These are phyloP conservation scores for Pseudocercospora musae DNA, from an alignment of 2,329 filamentous ascomycete genomes.

Conservation along the genomic window DNA sequence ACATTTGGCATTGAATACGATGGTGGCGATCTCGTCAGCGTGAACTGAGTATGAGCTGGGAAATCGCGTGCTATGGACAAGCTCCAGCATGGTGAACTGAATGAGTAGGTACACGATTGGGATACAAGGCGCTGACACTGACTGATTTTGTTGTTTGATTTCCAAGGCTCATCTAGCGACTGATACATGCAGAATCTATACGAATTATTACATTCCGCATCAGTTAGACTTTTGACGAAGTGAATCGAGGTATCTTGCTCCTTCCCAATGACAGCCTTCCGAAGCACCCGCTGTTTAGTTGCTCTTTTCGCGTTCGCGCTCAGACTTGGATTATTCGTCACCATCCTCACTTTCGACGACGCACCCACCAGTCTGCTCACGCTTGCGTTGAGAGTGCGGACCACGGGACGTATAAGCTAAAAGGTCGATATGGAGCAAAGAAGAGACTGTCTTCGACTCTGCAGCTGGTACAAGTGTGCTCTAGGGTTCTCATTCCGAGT, in stretches of 20 bases:
- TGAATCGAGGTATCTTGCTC: not conserved
- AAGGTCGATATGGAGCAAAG: too few relatives aligned
- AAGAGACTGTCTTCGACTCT: too few relatives aligned
- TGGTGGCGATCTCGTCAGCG: slow-evolving; percentile 29
- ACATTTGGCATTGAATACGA: slow-evolving; percentile 38
- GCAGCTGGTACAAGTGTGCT: not conserved
- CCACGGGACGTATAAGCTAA: too few relatives aligned
- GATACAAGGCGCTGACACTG: not conserved
- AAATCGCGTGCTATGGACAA: not conserved
- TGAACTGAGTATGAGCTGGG: slow-evolving; percentile 6
- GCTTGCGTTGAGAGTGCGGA: too few relatives aligned
- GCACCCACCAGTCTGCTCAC: too few relatives aligned
- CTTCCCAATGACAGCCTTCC: too few relatives aligned
- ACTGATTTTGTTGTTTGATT: not conserved
- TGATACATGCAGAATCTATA: not conserved
- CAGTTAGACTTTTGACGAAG: not conserved
- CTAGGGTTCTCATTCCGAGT: not conserved
- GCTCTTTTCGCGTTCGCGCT: not conserved
- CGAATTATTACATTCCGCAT: not conserved
- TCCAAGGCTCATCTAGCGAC: not conserved
- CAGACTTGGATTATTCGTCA: not conserved
- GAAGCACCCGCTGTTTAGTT: not conserved
- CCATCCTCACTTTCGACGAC: too few relatives aligned
- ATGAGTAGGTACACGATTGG: not conserved
- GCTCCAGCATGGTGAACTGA: not conserved